Percentiles rank a stretch among this genome's conserved stretches.
Evolutionary conservation across 352 stramenopile species (phyloP).

Genomic region (Plasmopara viticola): DNA sequence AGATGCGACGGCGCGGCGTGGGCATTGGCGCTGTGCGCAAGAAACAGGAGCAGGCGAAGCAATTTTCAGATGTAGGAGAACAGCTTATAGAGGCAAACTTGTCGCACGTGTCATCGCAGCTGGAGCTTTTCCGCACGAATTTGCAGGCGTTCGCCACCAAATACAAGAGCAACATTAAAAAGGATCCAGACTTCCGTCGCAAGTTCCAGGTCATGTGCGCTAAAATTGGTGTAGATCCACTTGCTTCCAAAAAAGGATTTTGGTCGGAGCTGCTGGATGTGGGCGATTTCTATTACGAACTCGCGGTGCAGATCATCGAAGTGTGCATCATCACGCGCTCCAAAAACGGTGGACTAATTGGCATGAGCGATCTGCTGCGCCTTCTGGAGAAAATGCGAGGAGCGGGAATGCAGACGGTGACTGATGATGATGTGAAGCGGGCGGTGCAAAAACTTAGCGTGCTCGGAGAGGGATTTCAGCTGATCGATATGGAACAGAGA

Average conservation of each 20-base stretch:
- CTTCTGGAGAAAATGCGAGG: conserved; percentile 67
- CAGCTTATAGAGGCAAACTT: conserved; percentile 78
- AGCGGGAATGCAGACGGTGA: conserved; percentile 65
- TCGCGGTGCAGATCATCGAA: conserved; percentile 98
- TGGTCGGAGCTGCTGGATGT: conserved; percentile 96
- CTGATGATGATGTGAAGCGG: conserved; percentile 90
- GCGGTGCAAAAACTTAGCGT: conserved; percentile 93
- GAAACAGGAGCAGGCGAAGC: conserved; percentile 83
- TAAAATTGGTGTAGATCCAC: conserved; percentile 95
- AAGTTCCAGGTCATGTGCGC: conserved; percentile 95
- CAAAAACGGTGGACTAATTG: conserved; percentile 80
- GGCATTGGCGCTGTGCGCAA: conserved; percentile 83
- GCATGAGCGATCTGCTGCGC: conserved; percentile 71
- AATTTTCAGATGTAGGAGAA: conserved; percentile 81
- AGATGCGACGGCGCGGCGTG: conserved; percentile 62
- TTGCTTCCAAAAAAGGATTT: conserved; percentile 97
- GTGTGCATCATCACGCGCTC: conserved; percentile 92
- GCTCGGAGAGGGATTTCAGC: conserved; percentile 91
- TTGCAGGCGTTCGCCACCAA: conserved; percentile 91
- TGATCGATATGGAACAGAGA: conserved; percentile 88
- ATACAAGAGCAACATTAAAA: conserved; percentile 94
- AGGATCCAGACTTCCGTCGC: conserved; percentile 90
- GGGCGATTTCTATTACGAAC: conserved; percentile 99
- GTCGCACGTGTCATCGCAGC: conserved; percentile 70
- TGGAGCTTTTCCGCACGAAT: conserved; percentile 88